These are phyloP conservation scores for Backusella parvicylindrica DNA, from an alignment of 192 early-diverging fungal species.

Conservation along the genomic window DNA sequence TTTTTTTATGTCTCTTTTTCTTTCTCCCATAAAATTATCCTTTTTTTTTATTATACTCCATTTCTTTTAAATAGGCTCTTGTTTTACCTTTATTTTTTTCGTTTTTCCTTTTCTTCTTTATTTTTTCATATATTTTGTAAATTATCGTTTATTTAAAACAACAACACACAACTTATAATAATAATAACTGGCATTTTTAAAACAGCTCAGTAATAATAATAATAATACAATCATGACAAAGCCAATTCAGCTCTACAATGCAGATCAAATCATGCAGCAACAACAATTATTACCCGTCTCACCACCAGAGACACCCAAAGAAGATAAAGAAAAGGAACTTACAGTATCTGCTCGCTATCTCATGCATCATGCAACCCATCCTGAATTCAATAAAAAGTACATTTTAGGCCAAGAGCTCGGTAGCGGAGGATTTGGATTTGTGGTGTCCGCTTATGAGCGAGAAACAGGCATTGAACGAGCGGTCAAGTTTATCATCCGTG, in stretches of 20 bases:
- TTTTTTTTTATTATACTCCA: neutral
- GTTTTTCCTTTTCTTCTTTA: neutral
- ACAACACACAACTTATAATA: neutral
- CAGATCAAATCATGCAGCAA: neutral
- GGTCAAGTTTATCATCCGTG: slow-evolving; percentile 67
- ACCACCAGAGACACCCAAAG: neutral
- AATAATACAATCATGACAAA: neutral
- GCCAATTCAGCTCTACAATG: neutral
- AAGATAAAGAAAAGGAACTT: neutral
- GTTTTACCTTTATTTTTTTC: neutral
- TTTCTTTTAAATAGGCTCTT: neutral
- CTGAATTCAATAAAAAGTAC: slow-evolving; percentile 10
- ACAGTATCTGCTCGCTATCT: neutral
- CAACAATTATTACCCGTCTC: neutral
- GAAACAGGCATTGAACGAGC: slow-evolving; percentile 58
- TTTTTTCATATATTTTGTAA: neutral
- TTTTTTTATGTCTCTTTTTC: neutral
- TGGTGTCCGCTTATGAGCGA: slow-evolving; percentile 49
- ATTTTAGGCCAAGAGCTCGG: slow-evolving; percentile 46
- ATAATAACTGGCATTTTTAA: neutral
- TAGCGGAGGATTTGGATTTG: slow-evolving; percentile 70
- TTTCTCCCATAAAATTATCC: neutral
- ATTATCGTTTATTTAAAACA: neutral
- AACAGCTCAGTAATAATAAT: neutral
- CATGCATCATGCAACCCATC: neutral